These are phyloP conservation scores for Coprinopsis cinerea DNA, from an alignment of 768 basidiomycete species.

Conservation along the genomic window DNA sequence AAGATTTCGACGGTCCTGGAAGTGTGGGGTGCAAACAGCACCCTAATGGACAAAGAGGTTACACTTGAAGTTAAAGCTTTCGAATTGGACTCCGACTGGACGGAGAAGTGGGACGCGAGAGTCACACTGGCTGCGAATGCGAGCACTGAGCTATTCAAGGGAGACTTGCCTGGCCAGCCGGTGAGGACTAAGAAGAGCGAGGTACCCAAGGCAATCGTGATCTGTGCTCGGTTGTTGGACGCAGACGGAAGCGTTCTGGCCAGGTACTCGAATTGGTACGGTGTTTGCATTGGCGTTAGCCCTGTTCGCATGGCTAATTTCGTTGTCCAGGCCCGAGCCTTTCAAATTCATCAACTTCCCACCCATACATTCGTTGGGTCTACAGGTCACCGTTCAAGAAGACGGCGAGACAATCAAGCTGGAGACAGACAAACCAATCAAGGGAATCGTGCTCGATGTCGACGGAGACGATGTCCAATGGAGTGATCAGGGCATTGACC, in stretches of 20 bases:
- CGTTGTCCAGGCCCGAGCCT: slow-evolving; percentile 74
- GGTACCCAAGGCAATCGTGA: slow-evolving; percentile 59
- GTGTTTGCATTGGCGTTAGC: not conserved
- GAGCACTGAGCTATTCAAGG: slow-evolving; percentile 79
- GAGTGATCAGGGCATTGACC: slow-evolving; percentile 88
- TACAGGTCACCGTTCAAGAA: slow-evolving; percentile 42
- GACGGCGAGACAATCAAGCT: slow-evolving; percentile 59
- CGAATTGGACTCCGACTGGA: slow-evolving; percentile 61
- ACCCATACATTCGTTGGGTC: slow-evolving; percentile 46
- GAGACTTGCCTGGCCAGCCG: slow-evolving; percentile 69
- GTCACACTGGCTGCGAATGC: slow-evolving; percentile 63
- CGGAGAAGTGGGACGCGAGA: slow-evolving; percentile 41
- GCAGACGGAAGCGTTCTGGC: slow-evolving; percentile 51
- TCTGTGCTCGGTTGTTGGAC: slow-evolving; percentile 64
- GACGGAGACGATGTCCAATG: slow-evolving; percentile 69
- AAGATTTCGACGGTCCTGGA: slow-evolving; percentile 63
- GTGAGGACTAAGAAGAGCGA: slow-evolving; percentile 59
- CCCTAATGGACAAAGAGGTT: slow-evolving; percentile 49
- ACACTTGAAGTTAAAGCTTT: slow-evolving; percentile 62
- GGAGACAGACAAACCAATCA: slow-evolving; percentile 64
- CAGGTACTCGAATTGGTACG: slow-evolving; percentile 72
- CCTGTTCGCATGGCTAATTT: not conserved
- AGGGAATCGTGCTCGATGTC: slow-evolving; percentile 79
- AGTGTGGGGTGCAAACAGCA: slow-evolving; percentile 87
- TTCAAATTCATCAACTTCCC: slow-evolving; percentile 91